Conservation (phyloP, 495 filamentous ascomycete genomes). For the Aspergillus funiculosus region DNA sequence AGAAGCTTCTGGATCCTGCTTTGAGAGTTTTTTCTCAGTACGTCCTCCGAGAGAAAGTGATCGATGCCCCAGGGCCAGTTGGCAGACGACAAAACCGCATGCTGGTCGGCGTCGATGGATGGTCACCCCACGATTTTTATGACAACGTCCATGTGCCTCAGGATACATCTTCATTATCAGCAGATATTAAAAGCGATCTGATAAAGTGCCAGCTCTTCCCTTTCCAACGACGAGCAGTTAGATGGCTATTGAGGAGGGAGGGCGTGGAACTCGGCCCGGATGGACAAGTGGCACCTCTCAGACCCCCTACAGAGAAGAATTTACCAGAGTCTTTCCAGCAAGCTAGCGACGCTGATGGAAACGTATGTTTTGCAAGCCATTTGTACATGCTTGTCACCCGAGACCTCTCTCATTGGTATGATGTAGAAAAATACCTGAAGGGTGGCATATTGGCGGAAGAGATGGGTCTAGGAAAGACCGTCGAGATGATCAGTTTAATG, state of each 20-base stretch:
- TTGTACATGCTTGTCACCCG: conserved; percentile 56
- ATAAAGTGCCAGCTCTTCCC: conserved; percentile 56
- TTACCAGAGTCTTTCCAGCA: conserved; percentile 33
- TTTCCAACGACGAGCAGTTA: conserved; percentile 66
- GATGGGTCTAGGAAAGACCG: conserved; percentile 94
- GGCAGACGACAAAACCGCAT: not conserved
- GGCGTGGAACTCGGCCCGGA: conserved; percentile 36
- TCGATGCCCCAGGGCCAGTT: conserved; percentile 2
- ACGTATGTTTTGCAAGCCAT: conserved; percentile 53
- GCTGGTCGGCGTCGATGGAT: conserved; percentile 14
- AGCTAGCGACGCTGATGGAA: conserved; percentile 46
- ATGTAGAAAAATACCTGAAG: conserved; percentile 31
- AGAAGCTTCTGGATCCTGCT: conserved; percentile 14
- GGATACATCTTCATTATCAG: conserved; percentile 31
- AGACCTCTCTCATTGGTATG: conserved; percentile 43
- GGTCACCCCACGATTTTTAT: conserved; percentile 60
- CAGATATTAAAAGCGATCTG: conserved; percentile 34
- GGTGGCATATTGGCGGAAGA: conserved; percentile 83
- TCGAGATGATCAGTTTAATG: conserved; percentile 79
- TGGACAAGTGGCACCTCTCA: conserved; percentile 23
- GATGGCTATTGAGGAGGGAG: conserved; percentile 63
- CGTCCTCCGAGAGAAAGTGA: conserved; percentile 24
- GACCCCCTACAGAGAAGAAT: conserved; percentile 11
- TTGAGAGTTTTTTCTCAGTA: conserved; percentile 29
- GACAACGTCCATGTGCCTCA: conserved; percentile 56